Conservation (phyloP, 2,329 filamentous ascomycete species). For the Boeremia lycopersici region DNA sequence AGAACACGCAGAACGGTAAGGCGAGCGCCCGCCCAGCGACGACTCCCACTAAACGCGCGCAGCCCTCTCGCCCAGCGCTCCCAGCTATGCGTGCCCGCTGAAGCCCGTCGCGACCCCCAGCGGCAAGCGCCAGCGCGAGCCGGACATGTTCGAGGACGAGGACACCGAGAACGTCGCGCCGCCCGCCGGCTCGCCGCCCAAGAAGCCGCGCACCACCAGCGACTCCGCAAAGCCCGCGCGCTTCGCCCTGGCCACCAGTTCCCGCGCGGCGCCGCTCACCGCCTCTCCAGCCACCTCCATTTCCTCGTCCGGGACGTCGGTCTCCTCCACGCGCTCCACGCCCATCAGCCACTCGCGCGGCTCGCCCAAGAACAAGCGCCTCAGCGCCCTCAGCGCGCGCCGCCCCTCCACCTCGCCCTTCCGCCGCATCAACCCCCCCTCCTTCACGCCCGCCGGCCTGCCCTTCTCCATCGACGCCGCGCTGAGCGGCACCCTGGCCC, state of each 20-base stretch:
- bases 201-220: conserved; percentile 56
- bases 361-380: conserved; percentile 75
- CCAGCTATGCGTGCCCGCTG: conserved; percentile 40
- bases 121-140: conserved; percentile 54
- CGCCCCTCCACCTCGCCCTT: conserved; percentile 67
- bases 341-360: conserved; percentile 65
- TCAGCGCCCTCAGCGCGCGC: conserved; percentile 70
- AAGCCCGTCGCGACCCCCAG: conserved; percentile 40
- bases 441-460: conserved; percentile 59
- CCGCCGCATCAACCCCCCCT: conserved; percentile 73
- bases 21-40: background rate
- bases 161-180: conserved; percentile 68
- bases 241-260: conserved; percentile 45
- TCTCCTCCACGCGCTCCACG: conserved; percentile 51
- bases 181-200: conserved; percentile 56
- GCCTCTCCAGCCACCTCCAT: conserved; percentile 33
- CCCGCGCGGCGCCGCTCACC: conserved; percentile 26
- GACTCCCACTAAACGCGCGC: conserved; percentile 27
- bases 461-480: conserved; percentile 88
- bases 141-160: conserved; percentile 52
- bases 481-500: conserved; percentile 73
- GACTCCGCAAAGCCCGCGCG: conserved; percentile 49
- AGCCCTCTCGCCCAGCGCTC: conserved; percentile 36
- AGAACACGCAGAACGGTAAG: conserved; percentile 73
- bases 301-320: conserved; percentile 45